phyloP scores from a whole-genome alignment of 225 moss, liverwort and hornwort species.

The Antitrichia curtipendula region DNA sequence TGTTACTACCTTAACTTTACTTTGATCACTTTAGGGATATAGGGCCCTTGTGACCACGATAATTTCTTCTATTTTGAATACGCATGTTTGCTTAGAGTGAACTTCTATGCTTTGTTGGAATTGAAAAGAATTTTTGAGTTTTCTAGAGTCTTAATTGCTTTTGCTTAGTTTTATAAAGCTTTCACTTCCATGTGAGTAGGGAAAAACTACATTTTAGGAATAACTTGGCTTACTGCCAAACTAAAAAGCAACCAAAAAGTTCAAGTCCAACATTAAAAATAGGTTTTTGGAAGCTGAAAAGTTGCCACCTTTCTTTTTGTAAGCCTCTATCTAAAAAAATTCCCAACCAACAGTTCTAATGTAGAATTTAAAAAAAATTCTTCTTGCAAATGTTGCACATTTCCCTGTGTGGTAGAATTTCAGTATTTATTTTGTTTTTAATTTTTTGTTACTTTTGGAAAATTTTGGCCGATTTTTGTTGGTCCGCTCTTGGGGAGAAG shows the following conservation, averaged over 20 bases:
- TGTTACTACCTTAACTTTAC: not conserved
- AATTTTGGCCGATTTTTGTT: not conserved
- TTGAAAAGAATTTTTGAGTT: not conserved
- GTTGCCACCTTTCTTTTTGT: not conserved
- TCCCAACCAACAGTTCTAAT: not conserved
- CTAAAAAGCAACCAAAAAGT: not conserved
- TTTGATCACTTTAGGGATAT: not conserved
- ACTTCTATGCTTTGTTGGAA: not conserved
- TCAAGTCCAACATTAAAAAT: not conserved
- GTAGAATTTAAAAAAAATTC: not conserved
- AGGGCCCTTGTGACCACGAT: fast-evolving
- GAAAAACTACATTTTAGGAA: not conserved
- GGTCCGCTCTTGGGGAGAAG: too few species aligned
- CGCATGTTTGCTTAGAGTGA: fast-evolving
- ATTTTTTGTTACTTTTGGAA: too few species aligned
- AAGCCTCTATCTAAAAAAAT: not conserved
- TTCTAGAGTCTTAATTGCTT: not conserved
- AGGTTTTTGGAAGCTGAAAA: not conserved
- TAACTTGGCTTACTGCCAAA: not conserved
- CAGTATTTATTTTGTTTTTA: not conserved
- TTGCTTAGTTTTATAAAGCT: not conserved
- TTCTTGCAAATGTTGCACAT: not conserved
- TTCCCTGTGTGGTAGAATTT: not conserved
- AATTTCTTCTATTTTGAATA: not conserved
- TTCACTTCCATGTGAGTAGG: not conserved